Evolutionary conservation across 345 rosid genomes (phyloP), one percentile per base, ranked within the genome.

Genomic region (Brassica juncea): DNA sequence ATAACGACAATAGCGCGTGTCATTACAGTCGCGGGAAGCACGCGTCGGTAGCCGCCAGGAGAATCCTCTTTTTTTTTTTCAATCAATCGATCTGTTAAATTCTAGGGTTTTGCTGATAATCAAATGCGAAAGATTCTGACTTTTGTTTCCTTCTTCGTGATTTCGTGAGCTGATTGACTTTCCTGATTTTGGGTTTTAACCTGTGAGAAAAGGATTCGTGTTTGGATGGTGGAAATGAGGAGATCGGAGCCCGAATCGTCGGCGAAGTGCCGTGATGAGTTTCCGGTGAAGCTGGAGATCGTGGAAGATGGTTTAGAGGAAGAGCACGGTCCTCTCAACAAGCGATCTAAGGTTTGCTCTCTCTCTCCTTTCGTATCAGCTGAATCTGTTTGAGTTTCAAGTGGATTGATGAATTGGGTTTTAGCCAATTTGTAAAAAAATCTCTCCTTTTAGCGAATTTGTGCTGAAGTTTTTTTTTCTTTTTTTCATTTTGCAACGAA

Each of bases 241-340:
- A 87, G 82, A 67, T 81, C 88, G 31, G 97, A 84, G 52, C 78
- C 83, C 42, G 89, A 76, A 73, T 66, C 84, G 83, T 21, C 87
- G 79, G 80, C 88, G 1, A 80, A 71, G 72, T 57, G 66, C 57
- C 85, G 82, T 54, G 86, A 79, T 73, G 89, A 86, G 84, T 66
- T 79, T 6, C 88, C 92, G 86, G 98, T 96, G 78, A 96, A 93
- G 83, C 80, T 88, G 58, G 99, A 93, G 94, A 86, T 91, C 84
- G 83, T 55, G 0, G 97, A 90, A 69, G 97, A 93, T 73, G 68
- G 84, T 35, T 80, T 88, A 71, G 95, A 89, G 78, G 99, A 93
- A 73, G 89, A 86, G 68, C 80, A 86, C 27, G 91, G 83, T 27
- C 91, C 93, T 82, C 87, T 82, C 79, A 80, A 62, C 80, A 93